Evolutionary conservation across 805 yeast species (phyloP).

Genomic region (Limtongozyma cylindracea): DNA sequence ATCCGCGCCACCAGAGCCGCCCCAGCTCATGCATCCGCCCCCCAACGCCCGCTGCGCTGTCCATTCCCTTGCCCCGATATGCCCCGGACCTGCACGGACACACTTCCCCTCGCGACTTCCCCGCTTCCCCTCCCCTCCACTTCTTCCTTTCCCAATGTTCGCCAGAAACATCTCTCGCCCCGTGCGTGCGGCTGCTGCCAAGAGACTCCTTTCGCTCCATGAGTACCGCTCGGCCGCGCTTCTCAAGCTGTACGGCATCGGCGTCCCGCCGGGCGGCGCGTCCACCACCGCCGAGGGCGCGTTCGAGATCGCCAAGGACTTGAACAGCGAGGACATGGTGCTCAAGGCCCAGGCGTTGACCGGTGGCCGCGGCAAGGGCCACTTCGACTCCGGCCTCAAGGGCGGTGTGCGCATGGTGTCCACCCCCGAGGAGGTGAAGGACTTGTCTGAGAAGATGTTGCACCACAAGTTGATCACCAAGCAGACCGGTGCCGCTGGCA

Average conservation of each 20-base stretch:
- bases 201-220: slow-evolving; percentile 72
- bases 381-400: slow-evolving; percentile 82
- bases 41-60: too few species aligned
- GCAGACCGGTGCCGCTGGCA: slow-evolving; percentile 95
- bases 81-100: too few species aligned
- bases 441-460: slow-evolving; percentile 73
- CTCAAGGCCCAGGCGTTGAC: slow-evolving; percentile 97
- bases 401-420: slow-evolving; percentile 89
- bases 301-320: slow-evolving; percentile 48
- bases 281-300: slow-evolving; percentile 84
- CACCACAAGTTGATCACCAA: slow-evolving; percentile 86
- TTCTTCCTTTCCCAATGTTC: too few species aligned
- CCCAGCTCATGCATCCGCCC: too few species aligned
- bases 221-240: slow-evolving; percentile 89
- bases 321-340: slow-evolving; percentile 65
- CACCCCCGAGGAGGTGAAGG: slow-evolving; percentile 67
- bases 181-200: too few species aligned
- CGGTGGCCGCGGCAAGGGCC: slow-evolving; percentile 99
- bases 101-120: too few species aligned
- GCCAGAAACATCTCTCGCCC: too few species aligned
- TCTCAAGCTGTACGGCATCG: slow-evolving; percentile 61
- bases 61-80: too few species aligned
- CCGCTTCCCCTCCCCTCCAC: too few species aligned
- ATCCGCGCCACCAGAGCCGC: too few species aligned
- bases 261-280: slow-evolving; percentile 79